Evolutionary conservation across 2,329 filamentous ascomycete genomes (phyloP).

Genomic region (Colletotrichum orbiculare): DNA sequence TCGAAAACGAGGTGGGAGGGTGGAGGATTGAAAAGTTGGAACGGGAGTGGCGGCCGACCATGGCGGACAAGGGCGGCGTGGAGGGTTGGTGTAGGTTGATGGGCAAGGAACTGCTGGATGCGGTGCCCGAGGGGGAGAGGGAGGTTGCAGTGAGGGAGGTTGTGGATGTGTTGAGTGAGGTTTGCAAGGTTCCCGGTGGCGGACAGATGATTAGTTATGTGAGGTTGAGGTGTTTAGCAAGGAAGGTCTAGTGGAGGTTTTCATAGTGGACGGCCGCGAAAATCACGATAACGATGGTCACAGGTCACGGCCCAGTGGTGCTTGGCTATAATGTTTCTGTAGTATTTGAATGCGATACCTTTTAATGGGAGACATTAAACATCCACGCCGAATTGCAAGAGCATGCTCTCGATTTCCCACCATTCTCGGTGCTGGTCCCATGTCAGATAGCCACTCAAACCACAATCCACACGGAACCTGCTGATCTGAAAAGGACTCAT

Average conservation of each 20-base stretch:
- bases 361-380: too few relatives aligned
- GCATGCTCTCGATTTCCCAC: too few relatives aligned
- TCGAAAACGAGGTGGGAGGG: slow-evolving; percentile 57
- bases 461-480: too few relatives aligned
- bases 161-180: slow-evolving; percentile 63
- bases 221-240: slow-evolving; percentile 60
- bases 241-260: slow-evolving; percentile 45
- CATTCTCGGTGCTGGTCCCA: too few relatives aligned
- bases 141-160: slow-evolving; percentile 66
- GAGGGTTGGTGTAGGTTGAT: slow-evolving; percentile 75
- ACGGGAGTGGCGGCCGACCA: slow-evolving; percentile 73
- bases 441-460: too few relatives aligned
- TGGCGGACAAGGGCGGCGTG: slow-evolving; percentile 67
- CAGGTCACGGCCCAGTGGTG: too few relatives aligned
- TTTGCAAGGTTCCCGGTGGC: slow-evolving; percentile 67
- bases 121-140: slow-evolving; percentile 56
- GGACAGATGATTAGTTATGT: slow-evolving; percentile 67
- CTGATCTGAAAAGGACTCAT: too few relatives aligned
- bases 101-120: slow-evolving; percentile 68
- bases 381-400: too few relatives aligned
- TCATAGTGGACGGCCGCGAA: too few relatives aligned
- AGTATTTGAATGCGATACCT: too few relatives aligned
- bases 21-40: slow-evolving; percentile 66
- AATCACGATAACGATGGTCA: too few relatives aligned
- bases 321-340: too few relatives aligned